Percentiles rank a stretch among this genome's conserved stretches.
Conservation (phyloP, 441 rosid genomes). For the Erysimum cheiri region DNA sequence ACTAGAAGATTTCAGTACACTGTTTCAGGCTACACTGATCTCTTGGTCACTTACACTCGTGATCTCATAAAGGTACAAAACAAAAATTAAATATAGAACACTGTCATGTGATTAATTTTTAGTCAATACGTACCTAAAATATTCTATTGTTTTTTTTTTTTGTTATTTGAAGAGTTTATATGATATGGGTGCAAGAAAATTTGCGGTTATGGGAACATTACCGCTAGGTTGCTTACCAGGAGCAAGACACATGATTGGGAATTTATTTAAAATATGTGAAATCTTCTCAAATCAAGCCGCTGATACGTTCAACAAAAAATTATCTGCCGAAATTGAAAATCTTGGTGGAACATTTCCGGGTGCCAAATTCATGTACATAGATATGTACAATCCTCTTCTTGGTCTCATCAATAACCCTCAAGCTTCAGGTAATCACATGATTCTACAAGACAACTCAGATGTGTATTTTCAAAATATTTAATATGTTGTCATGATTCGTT, state of each 20-base stretch:
- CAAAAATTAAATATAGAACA: neutral
- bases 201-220: slow-evolving; percentile 46
- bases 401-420: slow-evolving; percentile 40
- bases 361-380: slow-evolving; percentile 41
- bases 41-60: slow-evolving; percentile 36
- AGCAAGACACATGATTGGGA: slow-evolving; percentile 23
- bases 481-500: slow-evolving; percentile 1
- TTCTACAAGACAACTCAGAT: neutral
- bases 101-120: neutral
- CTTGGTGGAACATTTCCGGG: slow-evolving; percentile 37
- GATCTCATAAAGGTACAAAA: slow-evolving; percentile 34
- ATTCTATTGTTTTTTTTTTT: neutral
- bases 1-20: slow-evolving; percentile 30
- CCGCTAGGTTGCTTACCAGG: slow-evolving; percentile 48
- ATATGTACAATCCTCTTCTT: slow-evolving; percentile 41
- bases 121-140: neutral
- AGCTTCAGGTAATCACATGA: slow-evolving; percentile 33
- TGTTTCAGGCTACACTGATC: slow-evolving; percentile 36
- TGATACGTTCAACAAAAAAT: slow-evolving; percentile 35
- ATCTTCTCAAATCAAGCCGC: slow-evolving; percentile 28
- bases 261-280: slow-evolving; percentile 10
- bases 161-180: slow-evolving; percentile 32
- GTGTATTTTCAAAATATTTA: neutral
- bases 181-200: slow-evolving; percentile 46
- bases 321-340: slow-evolving; percentile 24